These are phyloP conservation scores for Stromatinia cepivora DNA, from an alignment of 2,329 filamentous ascomycete species.

Conservation along the genomic window DNA sequence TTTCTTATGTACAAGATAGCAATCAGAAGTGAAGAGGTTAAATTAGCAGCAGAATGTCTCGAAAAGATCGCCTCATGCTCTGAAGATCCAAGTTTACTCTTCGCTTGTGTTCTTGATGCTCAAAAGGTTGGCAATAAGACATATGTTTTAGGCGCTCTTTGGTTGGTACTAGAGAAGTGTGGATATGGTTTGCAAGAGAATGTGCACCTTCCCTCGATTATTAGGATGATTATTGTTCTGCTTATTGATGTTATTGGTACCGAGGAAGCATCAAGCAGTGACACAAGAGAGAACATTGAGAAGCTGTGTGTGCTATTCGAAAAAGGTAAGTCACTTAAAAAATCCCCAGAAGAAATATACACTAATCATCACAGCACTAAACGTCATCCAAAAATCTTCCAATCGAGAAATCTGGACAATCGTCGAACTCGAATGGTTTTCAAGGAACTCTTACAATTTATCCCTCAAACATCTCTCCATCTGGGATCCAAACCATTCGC, in stretches of 20 bases:
- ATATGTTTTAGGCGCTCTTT: conserved; percentile 60
- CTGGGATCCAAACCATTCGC: conserved; percentile 55
- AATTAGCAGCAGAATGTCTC: conserved; percentile 64
- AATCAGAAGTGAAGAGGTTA: conserved; percentile 57
- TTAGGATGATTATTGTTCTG: conserved; percentile 60
- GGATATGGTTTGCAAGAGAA: conserved; percentile 49
- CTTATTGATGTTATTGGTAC: conserved; percentile 47
- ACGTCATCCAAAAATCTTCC: conserved; percentile 46
- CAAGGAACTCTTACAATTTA: conserved; percentile 77
- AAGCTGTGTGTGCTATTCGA: conserved; percentile 59
- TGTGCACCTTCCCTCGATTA: conserved; percentile 61
- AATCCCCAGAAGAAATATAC: accelerated
- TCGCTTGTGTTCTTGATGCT: conserved; percentile 78
- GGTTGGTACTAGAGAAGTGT: conserved; percentile 58
- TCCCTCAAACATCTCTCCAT: conserved; percentile 60
- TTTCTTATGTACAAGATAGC: conserved; percentile 77
- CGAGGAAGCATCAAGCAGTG: neutral
- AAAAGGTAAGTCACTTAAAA: conserved; percentile 42
- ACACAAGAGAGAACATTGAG: conserved; percentile 36
- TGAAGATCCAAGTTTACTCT: conserved; percentile 64
- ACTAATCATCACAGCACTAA: conserved; percentile 32
- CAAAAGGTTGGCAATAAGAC: conserved; percentile 62
- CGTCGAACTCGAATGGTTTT: conserved; percentile 79
- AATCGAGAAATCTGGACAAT: conserved; percentile 52
- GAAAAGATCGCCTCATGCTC: conserved; percentile 54